Evolutionary conservation across 192 early-diverging fungal genomes (phyloP).

Genomic region (Spizellomyces sp.): DNA sequence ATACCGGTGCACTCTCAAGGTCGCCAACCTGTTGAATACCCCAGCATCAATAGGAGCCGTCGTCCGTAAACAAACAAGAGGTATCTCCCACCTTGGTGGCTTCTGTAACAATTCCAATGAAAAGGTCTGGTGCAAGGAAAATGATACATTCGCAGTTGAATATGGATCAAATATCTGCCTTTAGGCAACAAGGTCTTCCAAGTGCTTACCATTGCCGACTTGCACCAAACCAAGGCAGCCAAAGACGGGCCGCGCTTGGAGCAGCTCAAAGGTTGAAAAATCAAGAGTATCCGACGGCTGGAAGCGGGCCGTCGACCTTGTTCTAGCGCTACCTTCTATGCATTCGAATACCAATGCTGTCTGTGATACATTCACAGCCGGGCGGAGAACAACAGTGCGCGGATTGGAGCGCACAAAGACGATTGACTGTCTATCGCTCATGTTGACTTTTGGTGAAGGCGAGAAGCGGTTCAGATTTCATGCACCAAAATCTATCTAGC

Average conservation of each 20-base stretch:
- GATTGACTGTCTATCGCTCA: constrained; percentile 6
- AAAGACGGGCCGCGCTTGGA: constrained; percentile 32
- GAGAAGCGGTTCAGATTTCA: too few species aligned
- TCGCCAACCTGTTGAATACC: constrained; percentile 24
- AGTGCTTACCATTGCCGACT: constrained; percentile 30
- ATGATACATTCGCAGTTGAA: too few species aligned
- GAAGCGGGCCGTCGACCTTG: constrained; percentile 24
- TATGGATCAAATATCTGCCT: too few species aligned
- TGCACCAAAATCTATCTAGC: too few species aligned
- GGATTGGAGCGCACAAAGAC: constrained; percentile 23
- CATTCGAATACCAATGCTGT: constrained; percentile 35
- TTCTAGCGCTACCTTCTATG: constrained; percentile 3
- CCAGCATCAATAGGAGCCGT: neutral
- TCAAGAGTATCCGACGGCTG: constrained; percentile 34
- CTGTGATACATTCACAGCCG: constrained; percentile 30
- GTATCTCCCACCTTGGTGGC: constrained; percentile 16
- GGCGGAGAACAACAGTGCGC: constrained; percentile 27
- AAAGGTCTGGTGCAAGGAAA: constrained; percentile 35
- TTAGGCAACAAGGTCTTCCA: too few species aligned
- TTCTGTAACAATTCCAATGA: constrained; percentile 49
- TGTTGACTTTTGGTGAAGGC: neutral
- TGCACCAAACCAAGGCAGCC: constrained; percentile 43
- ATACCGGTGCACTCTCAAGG: constrained; percentile 60
- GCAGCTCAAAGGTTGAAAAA: constrained; percentile 5
- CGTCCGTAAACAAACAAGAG: too few species aligned